Evolutionary conservation across 2,329 filamentous ascomycete species (phyloP), one percentile per base, ranked within the genome.

Genomic region (Aspergillus sp.): DNA sequence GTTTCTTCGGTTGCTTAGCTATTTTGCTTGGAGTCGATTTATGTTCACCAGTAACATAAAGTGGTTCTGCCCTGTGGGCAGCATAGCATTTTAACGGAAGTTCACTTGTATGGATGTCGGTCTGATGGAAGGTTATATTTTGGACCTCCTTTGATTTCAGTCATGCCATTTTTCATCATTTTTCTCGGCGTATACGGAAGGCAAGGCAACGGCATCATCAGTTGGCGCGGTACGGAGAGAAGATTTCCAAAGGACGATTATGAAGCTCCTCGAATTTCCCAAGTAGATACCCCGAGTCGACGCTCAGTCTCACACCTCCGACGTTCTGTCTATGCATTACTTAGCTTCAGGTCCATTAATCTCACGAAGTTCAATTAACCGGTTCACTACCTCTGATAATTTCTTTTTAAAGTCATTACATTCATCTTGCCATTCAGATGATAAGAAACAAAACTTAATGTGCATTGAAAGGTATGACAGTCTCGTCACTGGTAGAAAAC

Each of bases 211-310:
- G 69, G 74, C 74, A 75, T 75, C 69, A 72, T 71, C 70, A 64
- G 72, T 71, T 68, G 75, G 75, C 74, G 75, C 67, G 72, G 73
- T 67, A 74, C 69, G 74, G 74, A 75, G 72, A 76, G 66, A 76
- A 71, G 70, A 72, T 70, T 74, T 70, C 63, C 66, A 69, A 58
- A 66, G 64, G 66, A 70, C 63, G 64, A 69, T 73, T 68, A 69
- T 69, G 73, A 75, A 80, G 78, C 78, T 80, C 78, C 78, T 80
- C 78, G 78, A 78, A 74, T 77, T 66, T 76, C 71, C 67, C 69
- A 76, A 76, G 72, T 76, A 79, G 77, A 80, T 79, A 80, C 78
- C 78, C 78, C 77, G 78, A 80, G 78, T 80, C 72, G 78, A 80
- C 70, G 78, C 78, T 80, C 74, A 77, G 71, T 78, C 72, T 74